Evolutionary conservation across 2,329 filamentous ascomycete species (phyloP), one percentile per base, ranked within the genome.

Genomic region (Nigrospora sphaerica): DNA sequence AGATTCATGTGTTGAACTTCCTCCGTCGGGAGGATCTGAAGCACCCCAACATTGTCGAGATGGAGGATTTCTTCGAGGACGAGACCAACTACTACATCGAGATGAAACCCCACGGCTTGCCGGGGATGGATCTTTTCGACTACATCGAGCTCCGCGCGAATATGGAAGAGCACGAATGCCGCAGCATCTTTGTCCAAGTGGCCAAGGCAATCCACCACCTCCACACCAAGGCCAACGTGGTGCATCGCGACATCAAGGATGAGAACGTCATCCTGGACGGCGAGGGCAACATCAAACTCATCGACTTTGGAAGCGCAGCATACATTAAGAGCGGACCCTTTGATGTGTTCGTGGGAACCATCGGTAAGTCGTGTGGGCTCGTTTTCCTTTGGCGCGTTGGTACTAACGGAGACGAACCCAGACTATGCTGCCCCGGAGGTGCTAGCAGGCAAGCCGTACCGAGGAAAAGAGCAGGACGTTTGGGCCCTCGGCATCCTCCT

Each of bases 341-440:
- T 74, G 91, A 97, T 64, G 93, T 98, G 13, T 98, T 98, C 70
- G 93, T 98, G 44, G 93, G 93, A 49, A 98, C 93, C 1, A 97
- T 98, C 66, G 92, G 92, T 96, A 73, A 61, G 85, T 67, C 19
- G 44, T 18, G 44, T 18, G 23, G 19, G 23, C n/a, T 42, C 19
- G 45, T 28, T 9, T 10, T 28, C 10, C 23, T 10, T 28, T 28
- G 23, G 7, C 10, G 23, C 23, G 23, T 10, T 10, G 23, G 6
- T 9, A 28, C 7, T 28, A 28, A 28, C 23, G 10, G 23, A 23
- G 19, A 28, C 42, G 31, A 23, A 44, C 50, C 16, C 49, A 96
- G 93, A 98, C 72, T 98, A 98, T 68, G 93, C 93, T 39, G 93
- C 93, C 7, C 93, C 93, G n/a, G 93, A 98, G 71, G 93, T 98